Conservation (phyloP, 1,284 basidiomycete genomes). For the Ustilago trichophora region DNA sequence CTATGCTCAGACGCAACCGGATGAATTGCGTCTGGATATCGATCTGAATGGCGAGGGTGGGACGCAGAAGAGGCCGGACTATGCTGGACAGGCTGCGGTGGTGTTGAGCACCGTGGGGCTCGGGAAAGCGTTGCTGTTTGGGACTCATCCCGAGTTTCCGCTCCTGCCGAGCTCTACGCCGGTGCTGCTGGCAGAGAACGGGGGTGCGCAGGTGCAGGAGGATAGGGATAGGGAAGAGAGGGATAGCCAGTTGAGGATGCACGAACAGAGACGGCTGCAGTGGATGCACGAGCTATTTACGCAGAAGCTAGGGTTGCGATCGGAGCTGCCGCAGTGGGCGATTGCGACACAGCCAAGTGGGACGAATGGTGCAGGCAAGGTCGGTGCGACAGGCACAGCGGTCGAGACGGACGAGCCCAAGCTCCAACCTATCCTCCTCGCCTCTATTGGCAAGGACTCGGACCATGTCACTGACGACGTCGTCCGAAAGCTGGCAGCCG, state of each 20-base stretch:
- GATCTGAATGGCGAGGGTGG: conserved; percentile 10
- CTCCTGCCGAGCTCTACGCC: conserved; percentile 62
- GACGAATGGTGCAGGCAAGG: neutral
- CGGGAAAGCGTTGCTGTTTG: conserved; percentile 74
- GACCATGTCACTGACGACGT: conserved; percentile 1
- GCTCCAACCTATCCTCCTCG: conserved; percentile 32
- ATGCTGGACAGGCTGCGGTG: conserved; percentile 69
- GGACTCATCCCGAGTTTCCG: conserved; percentile 75
- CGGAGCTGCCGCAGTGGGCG: conserved; percentile 39
- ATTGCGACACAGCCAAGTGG: neutral
- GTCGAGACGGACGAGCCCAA: conserved; percentile 34
- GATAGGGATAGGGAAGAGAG: conserved; percentile 11
- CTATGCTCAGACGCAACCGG: conserved; percentile 63
- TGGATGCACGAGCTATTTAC: conserved; percentile 37
- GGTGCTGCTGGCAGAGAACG: conserved; percentile 30
- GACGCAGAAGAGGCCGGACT: conserved; percentile 9
- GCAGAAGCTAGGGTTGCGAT: conserved; percentile 21
- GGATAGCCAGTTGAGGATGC: conserved; percentile 18
- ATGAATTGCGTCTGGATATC: conserved; percentile 30
- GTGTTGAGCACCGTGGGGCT: conserved; percentile 71
- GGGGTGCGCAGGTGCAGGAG: conserved; percentile 5
- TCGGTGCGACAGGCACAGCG: conserved; percentile 3
- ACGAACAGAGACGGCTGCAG: conserved; percentile 28
- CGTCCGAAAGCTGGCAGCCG: conserved; percentile 11
- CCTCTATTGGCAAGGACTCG: conserved; percentile 10